Conservation (phyloP, 2,329 filamentous ascomycete species). For the Colletotrichum sp. region DNA sequence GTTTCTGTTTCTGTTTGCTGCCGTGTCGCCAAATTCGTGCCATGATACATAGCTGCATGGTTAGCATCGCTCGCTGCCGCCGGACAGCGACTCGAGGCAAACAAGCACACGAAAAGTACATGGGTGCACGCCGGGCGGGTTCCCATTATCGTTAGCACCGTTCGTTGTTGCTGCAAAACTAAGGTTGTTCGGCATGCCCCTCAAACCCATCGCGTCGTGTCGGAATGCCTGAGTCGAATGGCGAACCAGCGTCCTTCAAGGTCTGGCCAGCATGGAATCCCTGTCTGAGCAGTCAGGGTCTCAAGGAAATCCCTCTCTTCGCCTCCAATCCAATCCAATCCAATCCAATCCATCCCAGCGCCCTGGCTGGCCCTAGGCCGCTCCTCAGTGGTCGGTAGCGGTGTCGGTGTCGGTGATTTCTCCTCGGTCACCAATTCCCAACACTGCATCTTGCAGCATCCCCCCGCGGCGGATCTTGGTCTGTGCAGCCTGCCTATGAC, state of each 20-base stretch:
- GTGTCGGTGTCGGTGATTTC: background rate
- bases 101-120: background rate
- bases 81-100: background rate
- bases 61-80: background rate
- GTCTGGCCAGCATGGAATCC: background rate
- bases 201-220: conserved; percentile 1
- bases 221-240: conserved; percentile 12
- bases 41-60: background rate
- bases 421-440: background rate
- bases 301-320: background rate
- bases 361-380: background rate
- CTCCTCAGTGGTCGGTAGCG: background rate
- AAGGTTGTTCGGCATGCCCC: conserved; percentile 8
- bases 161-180: background rate
- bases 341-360: background rate
- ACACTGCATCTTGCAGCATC: background rate
- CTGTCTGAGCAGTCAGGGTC: background rate
- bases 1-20: conserved; percentile 1
- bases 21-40: background rate
- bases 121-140: background rate
- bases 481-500: background rate
- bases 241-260: background rate
- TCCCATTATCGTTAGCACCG: conserved; percentile 1
- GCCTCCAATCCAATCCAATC: background rate
- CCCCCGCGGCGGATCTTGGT: background rate